Percentiles rank a stretch among this genome's conserved stretches.
These are phyloP conservation scores for Lachnum nothofagi DNA, from an alignment of 2,329 filamentous ascomycete species.

Conservation along the genomic window DNA sequence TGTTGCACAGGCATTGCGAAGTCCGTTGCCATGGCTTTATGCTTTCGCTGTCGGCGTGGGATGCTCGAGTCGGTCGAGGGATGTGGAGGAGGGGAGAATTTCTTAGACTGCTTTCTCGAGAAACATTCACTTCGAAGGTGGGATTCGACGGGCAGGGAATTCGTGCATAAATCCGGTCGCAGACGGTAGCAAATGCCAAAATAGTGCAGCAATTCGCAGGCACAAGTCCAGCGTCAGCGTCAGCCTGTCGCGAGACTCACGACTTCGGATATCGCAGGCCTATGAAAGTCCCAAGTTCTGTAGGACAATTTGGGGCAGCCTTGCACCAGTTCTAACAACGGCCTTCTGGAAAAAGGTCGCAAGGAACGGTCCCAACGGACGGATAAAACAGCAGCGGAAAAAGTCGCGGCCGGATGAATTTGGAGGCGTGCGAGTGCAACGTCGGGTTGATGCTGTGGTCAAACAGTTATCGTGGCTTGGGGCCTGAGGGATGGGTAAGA, in stretches of 20 bases:
- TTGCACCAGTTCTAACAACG: neutral
- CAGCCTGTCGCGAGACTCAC: constrained; percentile 12
- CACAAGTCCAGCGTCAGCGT: neutral
- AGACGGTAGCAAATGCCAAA: constrained; percentile 1
- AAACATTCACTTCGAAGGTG: constrained; percentile 53
- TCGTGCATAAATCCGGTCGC: constrained; percentile 8
- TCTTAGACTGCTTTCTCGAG: constrained; percentile 19
- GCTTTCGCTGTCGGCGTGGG: constrained; percentile 5
- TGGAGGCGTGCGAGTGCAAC: constrained; percentile 3
- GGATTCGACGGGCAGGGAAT: constrained; percentile 44
- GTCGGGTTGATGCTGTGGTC: neutral
- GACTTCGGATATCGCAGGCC: constrained; percentile 25
- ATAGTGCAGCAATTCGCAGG: constrained; percentile 35
- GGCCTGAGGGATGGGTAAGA: neutral
- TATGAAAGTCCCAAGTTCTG: constrained; percentile 9
- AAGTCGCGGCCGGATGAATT: constrained; percentile 10
- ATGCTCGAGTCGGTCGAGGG: constrained; percentile 18
- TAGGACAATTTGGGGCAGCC: too few species aligned
- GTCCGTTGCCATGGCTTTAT: constrained; percentile 28
- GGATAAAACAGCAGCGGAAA: neutral
- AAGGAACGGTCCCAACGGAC: neutral
- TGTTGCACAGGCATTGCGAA: constrained; percentile 33
- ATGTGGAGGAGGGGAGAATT: constrained; percentile 14
- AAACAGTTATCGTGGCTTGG: constrained; percentile 4
- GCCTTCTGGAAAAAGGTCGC: neutral